phyloP scores from a whole-genome alignment of 2,329 filamentous ascomycete species.

The Phialemonium atrogriseum region DNA sequence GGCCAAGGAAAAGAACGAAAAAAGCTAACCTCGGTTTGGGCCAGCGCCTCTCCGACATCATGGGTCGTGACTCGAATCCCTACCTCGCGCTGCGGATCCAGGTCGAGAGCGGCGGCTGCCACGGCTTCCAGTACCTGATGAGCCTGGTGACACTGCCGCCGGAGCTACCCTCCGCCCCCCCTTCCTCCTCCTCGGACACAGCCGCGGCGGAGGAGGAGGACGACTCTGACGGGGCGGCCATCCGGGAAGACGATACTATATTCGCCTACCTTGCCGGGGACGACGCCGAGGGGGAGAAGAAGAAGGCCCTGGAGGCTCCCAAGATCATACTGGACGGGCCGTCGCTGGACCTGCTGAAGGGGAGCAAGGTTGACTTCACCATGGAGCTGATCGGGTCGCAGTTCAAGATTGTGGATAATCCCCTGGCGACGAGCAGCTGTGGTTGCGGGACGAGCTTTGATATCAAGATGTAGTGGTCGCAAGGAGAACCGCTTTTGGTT shows the following conservation, averaged over 20 bases:
- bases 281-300: conserved; percentile 26
- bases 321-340: conserved; percentile 84
- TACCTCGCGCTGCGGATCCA: conserved; percentile 81
- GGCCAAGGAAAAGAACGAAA: too few relatives aligned
- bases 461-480: conserved; percentile 54
- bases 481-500: too few relatives aligned
- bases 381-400: conserved; percentile 84
- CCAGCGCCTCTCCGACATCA: conserved; percentile 72
- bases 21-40: too few relatives aligned
- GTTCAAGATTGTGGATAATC: conserved; percentile 95
- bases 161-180: conserved; percentile 14
- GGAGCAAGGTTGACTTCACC: conserved; percentile 93
- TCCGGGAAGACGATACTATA: conserved; percentile 74
- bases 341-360: conserved; percentile 80
- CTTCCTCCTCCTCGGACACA: conserved; percentile 7
- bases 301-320: conserved; percentile 32
- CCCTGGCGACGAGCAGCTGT: conserved; percentile 84
- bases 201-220: conserved; percentile 13
- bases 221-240: conserved; percentile 20
- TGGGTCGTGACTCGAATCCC: conserved; percentile 63
- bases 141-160: conserved; percentile 60
- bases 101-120: conserved; percentile 89
- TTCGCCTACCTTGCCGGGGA: conserved; percentile 60
- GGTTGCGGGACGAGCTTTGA: conserved; percentile 98
- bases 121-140: conserved; percentile 98